A percentile compares a stretch with the other conserved stretches of the same genome.
Evolutionary conservation across 495 filamentous ascomycete genomes (phyloP).

Genomic region (Neurospora africana): DNA sequence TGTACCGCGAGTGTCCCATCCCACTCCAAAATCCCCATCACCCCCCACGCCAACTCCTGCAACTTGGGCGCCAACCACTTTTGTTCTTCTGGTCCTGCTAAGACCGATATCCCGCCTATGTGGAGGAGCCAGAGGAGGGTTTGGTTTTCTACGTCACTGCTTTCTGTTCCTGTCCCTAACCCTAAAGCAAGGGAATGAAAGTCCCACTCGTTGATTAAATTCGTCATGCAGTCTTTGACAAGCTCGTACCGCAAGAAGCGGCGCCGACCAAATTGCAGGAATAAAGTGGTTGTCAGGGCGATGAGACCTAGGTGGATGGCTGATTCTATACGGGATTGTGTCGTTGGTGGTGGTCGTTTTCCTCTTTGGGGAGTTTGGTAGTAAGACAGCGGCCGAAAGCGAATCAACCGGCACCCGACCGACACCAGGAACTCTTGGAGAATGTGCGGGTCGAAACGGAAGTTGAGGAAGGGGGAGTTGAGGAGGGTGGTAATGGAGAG

Average conservation of each 20-base stretch:
- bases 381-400: not conserved
- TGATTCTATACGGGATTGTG: not conserved
- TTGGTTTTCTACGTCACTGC: not conserved
- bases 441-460: not conserved
- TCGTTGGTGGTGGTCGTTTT: not conserved
- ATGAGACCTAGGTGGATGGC: not conserved
- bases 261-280: not conserved
- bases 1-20: not conserved
- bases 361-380: not conserved
- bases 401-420: not conserved
- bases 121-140: not conserved
- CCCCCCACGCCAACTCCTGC: not conserved
- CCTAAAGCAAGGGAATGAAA: not conserved
- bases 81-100: not conserved
- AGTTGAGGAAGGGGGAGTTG: not conserved
- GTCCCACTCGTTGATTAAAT: not conserved
- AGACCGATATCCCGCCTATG: not conserved
- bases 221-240: not conserved
- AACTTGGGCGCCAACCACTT: not conserved
- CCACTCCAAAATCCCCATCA: not conserved
- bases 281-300: not conserved
- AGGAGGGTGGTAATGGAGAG: not conserved
- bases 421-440: not conserved
- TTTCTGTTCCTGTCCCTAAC: not conserved
- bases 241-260: not conserved